Percentiles rank a stretch among this genome's conserved stretches.
Evolutionary conservation across 2,329 filamentous ascomycete genomes (phyloP).

Genomic region (Colletotrichum theobromicola): DNA sequence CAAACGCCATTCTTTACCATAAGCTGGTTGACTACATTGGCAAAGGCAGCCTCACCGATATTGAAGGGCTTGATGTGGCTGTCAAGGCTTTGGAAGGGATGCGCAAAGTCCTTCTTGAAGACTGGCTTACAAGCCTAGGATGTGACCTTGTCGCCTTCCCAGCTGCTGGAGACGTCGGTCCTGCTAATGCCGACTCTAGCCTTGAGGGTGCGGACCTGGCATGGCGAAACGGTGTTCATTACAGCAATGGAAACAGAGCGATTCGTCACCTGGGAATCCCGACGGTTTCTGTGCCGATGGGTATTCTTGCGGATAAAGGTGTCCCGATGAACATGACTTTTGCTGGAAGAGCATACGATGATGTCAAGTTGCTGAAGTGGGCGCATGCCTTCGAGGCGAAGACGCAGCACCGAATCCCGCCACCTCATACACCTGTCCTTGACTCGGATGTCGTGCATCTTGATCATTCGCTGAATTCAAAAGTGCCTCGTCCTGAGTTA

Average conservation of each 20-base stretch:
- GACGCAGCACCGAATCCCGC: background rate
- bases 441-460: background rate
- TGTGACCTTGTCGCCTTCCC: background rate
- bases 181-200: background rate
- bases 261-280: background rate
- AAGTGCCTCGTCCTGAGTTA: background rate
- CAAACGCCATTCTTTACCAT: background rate
- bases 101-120: background rate
- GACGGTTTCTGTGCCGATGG: background rate
- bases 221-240: background rate
- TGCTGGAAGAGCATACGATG: background rate
- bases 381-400: background rate
- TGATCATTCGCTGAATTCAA: fast-evolving
- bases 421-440: background rate
- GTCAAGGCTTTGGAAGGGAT: background rate
- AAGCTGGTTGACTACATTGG: background rate
- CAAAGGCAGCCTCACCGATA: background rate
- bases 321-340: background rate
- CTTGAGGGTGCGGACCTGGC: background rate
- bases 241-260: background rate
- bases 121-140: background rate
- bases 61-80: background rate
- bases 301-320: background rate
- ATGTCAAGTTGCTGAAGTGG: background rate
- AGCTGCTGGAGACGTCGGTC: background rate